Evolutionary conservation across 306 rosid species (phyloP), one percentile per base, ranked within the genome.

Genomic region (Arachis stenosperma): DNA sequence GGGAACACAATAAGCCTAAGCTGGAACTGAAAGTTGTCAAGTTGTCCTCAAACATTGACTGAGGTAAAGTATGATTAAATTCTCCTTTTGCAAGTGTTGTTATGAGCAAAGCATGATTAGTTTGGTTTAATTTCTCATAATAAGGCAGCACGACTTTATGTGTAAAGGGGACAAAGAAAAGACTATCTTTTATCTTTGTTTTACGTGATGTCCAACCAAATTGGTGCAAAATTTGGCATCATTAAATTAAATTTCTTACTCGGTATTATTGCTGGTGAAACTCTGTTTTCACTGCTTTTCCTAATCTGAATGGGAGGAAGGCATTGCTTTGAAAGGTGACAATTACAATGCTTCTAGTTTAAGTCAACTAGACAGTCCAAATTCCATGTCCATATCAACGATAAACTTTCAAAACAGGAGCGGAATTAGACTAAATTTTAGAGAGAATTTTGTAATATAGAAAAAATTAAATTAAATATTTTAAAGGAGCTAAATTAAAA

Each of bases 101-200:
- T 80, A 61, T 60, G 78, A 67, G 70, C 51, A 39, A 83, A 42
- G 14, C 75, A 73, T 79, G 62, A 78, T 73, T 66, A 70, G n/a
- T 54, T 54, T 65, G 11, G 73, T 72, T 75, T 78, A 70, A 54
- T 70, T 75, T 75, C 53, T 69, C 36, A 46, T 43, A 64, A 79
- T 43, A 65, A 51, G 67, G 59, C 73, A 55, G 70, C 79, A 74
- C 42, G 69, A 65, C 67, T 78, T 80, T 77, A 53, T 6, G 64
- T 80, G 77, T 10, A 29, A 52, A 37, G 84, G 88, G 60, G 69
- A 79, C 85, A 70, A 50, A 15, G 78, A 15, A 8, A 61, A 68
- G 61, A 71, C 76, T 53, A 5, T 15, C 3, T 15, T 78, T 68
- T 63, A 41, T 79, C 65, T 52, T 76, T 85, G 67, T 65, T 71